Base-by-base conservation (phyloP, 2,329 filamentous ascomycete species). In the Trichoderma simmonsii region DNA sequence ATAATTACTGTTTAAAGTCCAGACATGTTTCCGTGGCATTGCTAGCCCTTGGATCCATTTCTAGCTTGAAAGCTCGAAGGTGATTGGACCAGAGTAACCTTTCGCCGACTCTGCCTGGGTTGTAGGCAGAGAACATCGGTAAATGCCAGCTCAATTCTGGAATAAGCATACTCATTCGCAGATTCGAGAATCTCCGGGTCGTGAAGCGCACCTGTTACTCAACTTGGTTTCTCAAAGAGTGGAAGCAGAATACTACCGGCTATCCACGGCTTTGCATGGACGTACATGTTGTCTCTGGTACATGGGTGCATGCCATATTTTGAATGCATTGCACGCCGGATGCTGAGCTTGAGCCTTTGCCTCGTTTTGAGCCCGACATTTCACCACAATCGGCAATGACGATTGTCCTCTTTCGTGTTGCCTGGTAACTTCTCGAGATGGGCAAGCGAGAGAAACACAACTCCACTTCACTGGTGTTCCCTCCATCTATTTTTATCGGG, bases 381-480 rank as follows among this genome's bases (percentile, higher is more conserved):
- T 21, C 21, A 67, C 11, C 32, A 67, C 5, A 18, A 24, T 48
- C 21, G 12, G 14, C 30, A 12, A 39, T n/a, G 9, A 5, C 3
- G 1, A 56, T n/a, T 56, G 28, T n/a, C 63, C 48, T 36, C 7
- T 36, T 56, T 15, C 24, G 48, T 14, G 26, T 18, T 26, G 6
- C 48, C 4, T 56, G 8, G 2, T 26, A 56, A 11, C n/a, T 48
- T 34, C 15, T 51, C 4, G 32, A 68, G 28, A 69, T 62, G 64
- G 70, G 64, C 21, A 69, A 51, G 65, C 64, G 24, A 34, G 64
- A 54, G n/a, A 72, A 43, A 30, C n/a, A 43, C 18, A 59, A 15
- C 36, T 26, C 36, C 36, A 57, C n/a, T 12, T 72, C 64, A 1
- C 34, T 69, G 6, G 21, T 72, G 9, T 21, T 72, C 12, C 54